Conservation (phyloP, 2,329 filamentous ascomycete species). For the Trichoderma sp. region DNA sequence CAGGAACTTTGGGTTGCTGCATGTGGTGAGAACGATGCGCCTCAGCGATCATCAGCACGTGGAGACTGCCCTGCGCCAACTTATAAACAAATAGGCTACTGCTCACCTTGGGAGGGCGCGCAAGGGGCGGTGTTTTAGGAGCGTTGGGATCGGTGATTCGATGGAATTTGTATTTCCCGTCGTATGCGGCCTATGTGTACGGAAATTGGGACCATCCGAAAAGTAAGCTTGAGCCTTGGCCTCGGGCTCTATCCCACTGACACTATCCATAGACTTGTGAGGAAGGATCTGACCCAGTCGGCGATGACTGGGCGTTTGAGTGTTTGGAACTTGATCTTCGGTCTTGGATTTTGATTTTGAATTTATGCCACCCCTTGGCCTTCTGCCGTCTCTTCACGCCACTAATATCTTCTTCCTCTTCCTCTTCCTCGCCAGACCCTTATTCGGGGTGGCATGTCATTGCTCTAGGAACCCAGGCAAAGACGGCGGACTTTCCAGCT, state of each 20-base stretch:
- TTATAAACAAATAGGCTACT: neutral
- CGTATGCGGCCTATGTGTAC: neutral
- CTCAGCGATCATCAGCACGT: neutral
- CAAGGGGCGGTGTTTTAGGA: slow-evolving; percentile 1
- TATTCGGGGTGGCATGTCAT: neutral
- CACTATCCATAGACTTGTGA: neutral
- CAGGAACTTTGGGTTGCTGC: neutral
- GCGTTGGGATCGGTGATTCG: slow-evolving; percentile 1
- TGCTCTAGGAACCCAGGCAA: neutral
- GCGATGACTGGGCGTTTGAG: neutral
- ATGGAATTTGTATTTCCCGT: slow-evolving; percentile 23
- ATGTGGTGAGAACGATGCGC: neutral
- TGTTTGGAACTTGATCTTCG: neutral
- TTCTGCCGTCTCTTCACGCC: neutral
- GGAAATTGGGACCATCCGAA: neutral
- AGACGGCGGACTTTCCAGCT: neutral
- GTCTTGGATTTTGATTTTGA: neutral
- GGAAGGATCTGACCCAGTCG: slow-evolving; percentile 12
- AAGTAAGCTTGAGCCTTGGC: neutral
- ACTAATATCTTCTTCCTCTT: neutral
- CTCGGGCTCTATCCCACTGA: neutral
- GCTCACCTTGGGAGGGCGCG: neutral
- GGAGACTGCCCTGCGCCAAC: neutral
- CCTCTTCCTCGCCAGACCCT: neutral
- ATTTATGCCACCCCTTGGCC: neutral